Base-by-base conservation (phyloP, 2,329 filamentous ascomycete genomes). In the Clathrospora elynae region DNA sequence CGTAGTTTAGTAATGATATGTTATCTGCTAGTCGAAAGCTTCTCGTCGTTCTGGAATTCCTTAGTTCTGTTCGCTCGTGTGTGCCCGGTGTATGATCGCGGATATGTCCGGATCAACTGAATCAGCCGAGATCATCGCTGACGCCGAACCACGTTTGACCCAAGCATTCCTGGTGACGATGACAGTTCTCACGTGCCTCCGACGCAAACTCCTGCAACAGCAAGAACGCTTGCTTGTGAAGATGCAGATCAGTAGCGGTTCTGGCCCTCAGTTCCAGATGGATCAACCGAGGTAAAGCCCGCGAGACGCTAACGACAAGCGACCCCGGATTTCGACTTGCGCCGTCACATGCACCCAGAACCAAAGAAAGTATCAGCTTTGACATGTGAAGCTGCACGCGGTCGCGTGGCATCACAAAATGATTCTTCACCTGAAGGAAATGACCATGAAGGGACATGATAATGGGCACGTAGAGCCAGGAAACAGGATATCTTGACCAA, bases 311-410 rank as follows among this genome's bases (percentile, higher is more conserved):
- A 52, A 42, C 38, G 33, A 33, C 38, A 12, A 37, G 38, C 33
- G 31, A 42, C 48, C 51, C 41, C 48, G 47, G 50, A 42, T 42
- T 43, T 43, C 37, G 23, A 36, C 32, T 18, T 46, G 48, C 55
- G 34, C 50, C 54, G 64, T 67, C 64, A 67, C 64, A 67, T 67
- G 62, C 49, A 42, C 41, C 49, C 23, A 32, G 18, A 38, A 36
- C 13, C 35, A 49, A 51, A 38, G 42, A 53, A 30, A 35, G 39
- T 34, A 45, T 35, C 33, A 23, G 31, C 17, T 28, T 48, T 42
- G 39, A 48, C 63, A 67, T 67, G 63, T 67, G 63, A 67, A 67
- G 52, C 45, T 54, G 51, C 41, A 45, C 18, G 22, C 23, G 42
- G 46, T 60, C 55, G 53, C 53, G 57, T 61, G 62, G 49, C 50